Conservation (phyloP, 495 filamentous ascomycete genomes). For the Tetracladium marchalianum region DNA sequence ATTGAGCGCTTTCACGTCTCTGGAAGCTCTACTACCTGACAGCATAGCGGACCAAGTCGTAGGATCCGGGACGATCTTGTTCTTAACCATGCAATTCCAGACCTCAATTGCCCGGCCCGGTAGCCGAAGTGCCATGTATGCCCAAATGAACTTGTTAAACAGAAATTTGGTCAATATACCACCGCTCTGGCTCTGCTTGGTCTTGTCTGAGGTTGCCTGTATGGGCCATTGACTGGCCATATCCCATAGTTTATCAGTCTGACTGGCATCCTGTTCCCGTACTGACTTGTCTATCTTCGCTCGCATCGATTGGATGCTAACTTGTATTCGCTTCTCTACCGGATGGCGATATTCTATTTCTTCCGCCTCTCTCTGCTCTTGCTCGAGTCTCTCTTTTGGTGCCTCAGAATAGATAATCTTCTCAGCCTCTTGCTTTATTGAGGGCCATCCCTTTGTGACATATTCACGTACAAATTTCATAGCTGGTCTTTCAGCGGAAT, state of each 20-base stretch:
- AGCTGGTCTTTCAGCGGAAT: too few relatives aligned
- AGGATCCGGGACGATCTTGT: conserved; percentile 39
- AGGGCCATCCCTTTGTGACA: too few relatives aligned
- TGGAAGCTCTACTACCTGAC: conserved; percentile 38
- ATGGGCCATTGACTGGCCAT: too few relatives aligned
- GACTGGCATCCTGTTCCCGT: conserved; percentile 1
- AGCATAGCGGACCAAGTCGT: conserved; percentile 57
- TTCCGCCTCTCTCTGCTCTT: too few relatives aligned
- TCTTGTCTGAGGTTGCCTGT: too few relatives aligned
- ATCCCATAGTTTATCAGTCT: conserved; percentile 12
- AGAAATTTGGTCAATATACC: conserved; percentile 20
- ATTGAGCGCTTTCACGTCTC: conserved; percentile 39
- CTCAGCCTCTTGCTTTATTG: too few relatives aligned
- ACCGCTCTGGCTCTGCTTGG: background rate
- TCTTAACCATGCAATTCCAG: conserved; percentile 46
- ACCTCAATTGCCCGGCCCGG: conserved; percentile 41
- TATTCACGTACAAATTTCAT: too few relatives aligned
- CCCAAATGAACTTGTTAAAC: conserved; percentile 45
- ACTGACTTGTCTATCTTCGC: conserved; percentile 11
- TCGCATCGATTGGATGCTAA: too few relatives aligned
- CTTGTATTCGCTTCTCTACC: too few relatives aligned
- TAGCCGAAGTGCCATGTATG: conserved; percentile 37
- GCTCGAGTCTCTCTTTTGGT: too few relatives aligned
- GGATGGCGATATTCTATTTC: too few relatives aligned
- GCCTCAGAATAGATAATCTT: too few relatives aligned